A percentile compares a stretch with the other conserved stretches of the same genome.
Conservation (phyloP, 352 stramenopile species). For the Phytophthora macrochlamydospora region DNA sequence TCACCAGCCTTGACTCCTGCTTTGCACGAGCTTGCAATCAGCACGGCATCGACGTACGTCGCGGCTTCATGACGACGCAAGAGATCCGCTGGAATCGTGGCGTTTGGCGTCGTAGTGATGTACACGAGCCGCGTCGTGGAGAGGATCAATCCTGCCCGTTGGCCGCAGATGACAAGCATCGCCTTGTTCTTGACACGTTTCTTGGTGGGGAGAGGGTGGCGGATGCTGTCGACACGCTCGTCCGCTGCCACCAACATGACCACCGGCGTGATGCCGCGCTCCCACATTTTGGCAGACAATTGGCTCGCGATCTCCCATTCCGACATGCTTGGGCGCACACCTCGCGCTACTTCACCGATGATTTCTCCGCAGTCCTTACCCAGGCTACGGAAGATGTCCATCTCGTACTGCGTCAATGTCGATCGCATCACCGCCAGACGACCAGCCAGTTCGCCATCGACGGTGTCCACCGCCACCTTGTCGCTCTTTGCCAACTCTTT, state of each 20-base stretch:
- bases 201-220: constrained; percentile 70
- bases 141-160: constrained; percentile 61
- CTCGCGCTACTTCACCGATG: constrained; percentile 54
- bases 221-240: constrained; percentile 67
- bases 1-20: constrained; percentile 41
- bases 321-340: constrained; percentile 45
- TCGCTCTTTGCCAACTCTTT: constrained; percentile 49
- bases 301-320: constrained; percentile 63
- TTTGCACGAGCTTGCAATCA: constrained; percentile 45
- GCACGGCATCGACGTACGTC: constrained; percentile 71
- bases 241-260: constrained; percentile 70
- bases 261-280: constrained; percentile 54
- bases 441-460: constrained; percentile 29
- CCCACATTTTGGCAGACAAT: constrained; percentile 45
- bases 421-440: constrained; percentile 42
- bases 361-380: constrained; percentile 69
- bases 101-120: constrained; percentile 47
- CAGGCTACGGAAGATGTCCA: constrained; percentile 54
- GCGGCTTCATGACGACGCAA: constrained; percentile 63
- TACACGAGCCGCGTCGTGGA: constrained; percentile 75
- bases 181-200: constrained; percentile 76
- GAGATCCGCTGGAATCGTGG: constrained; percentile 43
- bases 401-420: constrained; percentile 62
- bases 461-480: constrained; percentile 38
- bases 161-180: constrained; percentile 80